Evolutionary conservation across 495 filamentous ascomycete genomes (phyloP), one percentile per base, ranked within the genome.

Genomic region (Xylaria longipes): DNA sequence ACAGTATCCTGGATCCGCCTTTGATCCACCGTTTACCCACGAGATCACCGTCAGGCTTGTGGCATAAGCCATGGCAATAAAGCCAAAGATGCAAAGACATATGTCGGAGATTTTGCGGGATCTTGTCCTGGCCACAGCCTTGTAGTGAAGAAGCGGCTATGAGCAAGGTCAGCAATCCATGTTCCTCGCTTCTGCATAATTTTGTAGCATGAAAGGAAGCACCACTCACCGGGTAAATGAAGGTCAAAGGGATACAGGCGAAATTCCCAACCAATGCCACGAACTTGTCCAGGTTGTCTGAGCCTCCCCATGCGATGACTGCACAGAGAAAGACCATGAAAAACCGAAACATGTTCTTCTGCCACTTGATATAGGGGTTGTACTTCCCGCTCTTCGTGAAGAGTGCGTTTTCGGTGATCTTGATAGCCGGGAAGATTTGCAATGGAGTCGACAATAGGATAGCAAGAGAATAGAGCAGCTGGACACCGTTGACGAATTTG

Each of bases 331-430:
- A 87, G 66, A 98, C 96, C 50, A 97, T 88, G 75, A 94, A 89
- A 83, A 98, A 98, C 43, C 96, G 91, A 84, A 96, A 98, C 66
- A 90, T 84, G 74, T 99, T 99, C 89, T 99, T 99, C 86, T 97
- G 91, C 95, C 95, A 98, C 83, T 99, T 99, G 85, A 98, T 97
- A 65, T 89, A 91, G 1, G 92, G 92, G 80, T 98, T 97, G 79
- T 97, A 94, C 80, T 99, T 99, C 65, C 96, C 96, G 68, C 94
- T 97, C 77, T 91, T 89, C 11, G 87, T 88, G 75, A 89, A 89
- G 22, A 88, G 80, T 27, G 82, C 86, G 45, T 91, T 90, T 75
- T 89, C 88, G 17, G 87, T 91, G 69, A 92, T 92, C 71, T 93
- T 90, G 75, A 99, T 98, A 54, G 96, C 96, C 0, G 96, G 96